A percentile compares a stretch with the other conserved stretches of the same genome.
These are phyloP conservation scores for Chlamydomonas schloesseri DNA, from an alignment of 139 green algal genomes.

Conservation along the genomic window DNA sequence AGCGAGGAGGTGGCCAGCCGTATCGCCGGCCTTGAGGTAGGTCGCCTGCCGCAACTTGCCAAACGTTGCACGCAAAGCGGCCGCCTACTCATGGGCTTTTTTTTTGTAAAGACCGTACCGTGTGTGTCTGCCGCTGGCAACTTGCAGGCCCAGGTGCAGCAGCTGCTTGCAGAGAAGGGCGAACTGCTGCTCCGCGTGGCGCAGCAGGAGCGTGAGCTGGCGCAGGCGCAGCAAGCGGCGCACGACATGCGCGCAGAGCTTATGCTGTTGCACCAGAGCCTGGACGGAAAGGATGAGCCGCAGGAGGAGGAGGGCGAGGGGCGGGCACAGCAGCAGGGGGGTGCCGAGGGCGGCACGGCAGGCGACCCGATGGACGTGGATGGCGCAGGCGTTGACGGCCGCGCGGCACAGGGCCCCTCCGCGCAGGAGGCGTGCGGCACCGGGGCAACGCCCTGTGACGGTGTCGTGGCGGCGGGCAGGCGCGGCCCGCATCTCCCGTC, in stretches of 20 bases:
- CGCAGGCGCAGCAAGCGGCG: conserved; percentile 1
- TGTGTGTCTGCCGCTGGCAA: too few relatives aligned
- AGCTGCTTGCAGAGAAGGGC: conserved; percentile 8
- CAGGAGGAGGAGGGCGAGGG: not conserved
- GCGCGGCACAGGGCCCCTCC: not conserved
- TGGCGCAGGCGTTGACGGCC: not conserved
- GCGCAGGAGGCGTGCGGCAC: not conserved
- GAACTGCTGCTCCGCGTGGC: not conserved
- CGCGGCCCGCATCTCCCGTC: not conserved
- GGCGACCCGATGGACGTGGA: not conserved
- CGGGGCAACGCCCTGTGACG: not conserved
- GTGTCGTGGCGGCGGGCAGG: too few relatives aligned
- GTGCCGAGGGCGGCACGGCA: not conserved
- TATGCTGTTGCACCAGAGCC: not conserved
- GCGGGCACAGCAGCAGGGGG: not conserved
- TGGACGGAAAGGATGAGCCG: not conserved
- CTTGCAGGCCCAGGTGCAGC: not conserved
- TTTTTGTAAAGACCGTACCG: too few relatives aligned
- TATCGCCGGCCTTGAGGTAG: not conserved
- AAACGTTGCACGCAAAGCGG: too few relatives aligned
- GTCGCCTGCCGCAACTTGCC: too few relatives aligned
- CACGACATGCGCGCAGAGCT: conserved; percentile 9
- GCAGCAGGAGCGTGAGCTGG: conserved; percentile 11
- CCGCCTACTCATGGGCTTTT: too few relatives aligned
- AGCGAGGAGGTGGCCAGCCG: not conserved